Evolutionary conservation across 345 rosid genomes (phyloP), one percentile per base, ranked within the genome.

Genomic region (Corchorus olitorius): DNA sequence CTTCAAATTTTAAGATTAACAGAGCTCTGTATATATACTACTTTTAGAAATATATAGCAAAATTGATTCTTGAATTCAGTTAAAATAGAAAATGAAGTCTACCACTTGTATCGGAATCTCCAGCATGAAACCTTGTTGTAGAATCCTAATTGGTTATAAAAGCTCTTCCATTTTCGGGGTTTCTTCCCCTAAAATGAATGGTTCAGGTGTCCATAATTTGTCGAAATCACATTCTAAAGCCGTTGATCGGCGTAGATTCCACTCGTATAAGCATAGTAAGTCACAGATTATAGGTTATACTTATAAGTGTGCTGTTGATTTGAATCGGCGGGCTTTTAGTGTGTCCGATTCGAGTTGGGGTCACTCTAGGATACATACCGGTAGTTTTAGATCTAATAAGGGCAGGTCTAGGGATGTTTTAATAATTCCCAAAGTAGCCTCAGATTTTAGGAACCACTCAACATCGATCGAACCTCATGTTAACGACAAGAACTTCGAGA

Each of bases 111-210:
- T 94, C 73, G 87, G 89, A 60, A 86, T 91, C 77, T 86, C 91
- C 17, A 81, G 87, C 8, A 83, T 91, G 90, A 95, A 86, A 84
- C 99, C 99, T 73, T 89, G 88, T 78, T 85, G 98, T 85, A 88
- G 87, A 85, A 84, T 89, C 77, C 74, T 89, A 41, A 81, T 92
- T 83, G 80, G 90, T 65, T 87, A 67, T 59, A 87, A 61, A 83
- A 83, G 86, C 50, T 86, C 87, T 62, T 88, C 89, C 12, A 75
- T 91, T 58, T 89, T 87, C 4, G 97, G 97, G 72, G 50, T 74
- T 79, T 83, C 87, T 78, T 66, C 84, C 41, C 68, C 72, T 43
- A 89, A 70, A 75, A 75, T 82, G 52, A 69, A 67, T 10, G 75
- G 20, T 72, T 79, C 81, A 2, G 22, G 63, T 49, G 0, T 65